Base-by-base conservation (phyloP, 164 flowering plant genomes). In the Macadamia integrifolia region DNA sequence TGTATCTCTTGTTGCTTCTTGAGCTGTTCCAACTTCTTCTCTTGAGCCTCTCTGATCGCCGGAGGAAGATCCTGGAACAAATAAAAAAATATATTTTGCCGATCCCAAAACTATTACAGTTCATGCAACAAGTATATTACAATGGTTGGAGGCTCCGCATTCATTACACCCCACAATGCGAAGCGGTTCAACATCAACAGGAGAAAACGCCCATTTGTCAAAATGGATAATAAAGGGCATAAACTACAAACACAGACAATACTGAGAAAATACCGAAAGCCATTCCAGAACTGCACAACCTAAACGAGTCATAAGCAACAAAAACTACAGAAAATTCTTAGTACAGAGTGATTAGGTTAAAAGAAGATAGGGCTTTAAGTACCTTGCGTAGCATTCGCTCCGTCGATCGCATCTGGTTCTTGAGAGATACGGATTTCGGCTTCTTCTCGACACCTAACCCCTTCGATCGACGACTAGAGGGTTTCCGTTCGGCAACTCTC, bases 371-470 rank as follows among this genome's bases (percentile, higher is more conserved):
- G 42, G 29, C 6, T 59, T 60, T 6, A 15, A 18, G 32, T 83
- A 89, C 97, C 89, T 87, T 87, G 18, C 93, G 90, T 50, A 88
- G 93, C 79, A 94, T 76, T 57, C 99, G 91, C 72, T 90, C 93
- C 10, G 77, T 71, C 53, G 97, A 92, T 11, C 99, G 97, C 73
- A 94, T 88, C 81, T 88, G 99, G 79, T 92, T 90, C 78, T 90
- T 94, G 77, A 90, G 84, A 68, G 97, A 82, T 30, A 85, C 93
- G 13, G 84, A 15, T 66, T 92, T 90, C 59, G 82, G 75, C 72
- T 83, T 87, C 82, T 80, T 91, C 65, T 80, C 87, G 5, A 82
- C 80, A 2, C 74, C 83, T 11, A 70, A 44, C 1, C 78, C 81
- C 76, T 81, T 87, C 55, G 84, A 70, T 50, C 86, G 84, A 18